phyloP scores from a whole-genome alignment of 2,329 filamentous ascomycete species.

The Blastomyces parvus region DNA sequence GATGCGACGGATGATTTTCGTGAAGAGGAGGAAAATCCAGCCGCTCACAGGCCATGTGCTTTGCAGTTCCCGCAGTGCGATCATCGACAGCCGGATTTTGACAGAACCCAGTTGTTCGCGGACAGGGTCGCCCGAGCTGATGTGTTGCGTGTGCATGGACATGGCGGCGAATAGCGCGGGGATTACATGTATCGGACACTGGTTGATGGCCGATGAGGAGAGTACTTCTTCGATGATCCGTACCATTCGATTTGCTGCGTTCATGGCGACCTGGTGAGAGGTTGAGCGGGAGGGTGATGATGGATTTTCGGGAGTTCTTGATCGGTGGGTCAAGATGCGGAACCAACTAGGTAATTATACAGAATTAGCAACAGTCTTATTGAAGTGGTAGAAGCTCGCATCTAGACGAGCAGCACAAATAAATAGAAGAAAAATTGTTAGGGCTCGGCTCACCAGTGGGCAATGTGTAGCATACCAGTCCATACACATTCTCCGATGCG shows the following conservation, averaged over 20 bases:
- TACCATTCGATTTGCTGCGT: slow-evolving; percentile 5
- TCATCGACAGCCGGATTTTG: slow-evolving; percentile 7
- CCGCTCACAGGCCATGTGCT: slow-evolving; percentile 5
- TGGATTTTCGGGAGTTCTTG: slow-evolving; percentile 2
- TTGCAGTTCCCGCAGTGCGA: slow-evolving; percentile 7
- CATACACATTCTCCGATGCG: slow-evolving; percentile 4
- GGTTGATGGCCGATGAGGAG: slow-evolving; percentile 4
- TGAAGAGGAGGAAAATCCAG: slow-evolving; percentile 8
- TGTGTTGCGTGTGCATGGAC: slow-evolving; percentile 4
- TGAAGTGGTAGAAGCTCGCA: not conserved
- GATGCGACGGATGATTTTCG: slow-evolving; percentile 6
- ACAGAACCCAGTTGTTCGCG: slow-evolving; percentile 7
- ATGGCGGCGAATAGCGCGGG: slow-evolving; percentile 7
- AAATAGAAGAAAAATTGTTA: not conserved
- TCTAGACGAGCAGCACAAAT: not conserved
- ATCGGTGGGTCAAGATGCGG: slow-evolving; percentile 6
- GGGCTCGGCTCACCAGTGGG: slow-evolving; percentile 4
- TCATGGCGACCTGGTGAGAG: slow-evolving; percentile 6
- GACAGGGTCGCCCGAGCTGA: slow-evolving; percentile 5
- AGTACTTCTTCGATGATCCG: slow-evolving; percentile 7
- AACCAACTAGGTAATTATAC: slow-evolving; percentile 3
- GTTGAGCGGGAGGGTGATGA: slow-evolving; percentile 2
- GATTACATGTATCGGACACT: slow-evolving; percentile 7
- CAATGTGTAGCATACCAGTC: slow-evolving; percentile 8
- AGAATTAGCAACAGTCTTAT: not conserved